A percentile compares a stretch with the other conserved stretches of the same genome.
phyloP scores from a whole-genome alignment of 176 grass and related monocot species.

The Tillandsia leiboldiana region DNA sequence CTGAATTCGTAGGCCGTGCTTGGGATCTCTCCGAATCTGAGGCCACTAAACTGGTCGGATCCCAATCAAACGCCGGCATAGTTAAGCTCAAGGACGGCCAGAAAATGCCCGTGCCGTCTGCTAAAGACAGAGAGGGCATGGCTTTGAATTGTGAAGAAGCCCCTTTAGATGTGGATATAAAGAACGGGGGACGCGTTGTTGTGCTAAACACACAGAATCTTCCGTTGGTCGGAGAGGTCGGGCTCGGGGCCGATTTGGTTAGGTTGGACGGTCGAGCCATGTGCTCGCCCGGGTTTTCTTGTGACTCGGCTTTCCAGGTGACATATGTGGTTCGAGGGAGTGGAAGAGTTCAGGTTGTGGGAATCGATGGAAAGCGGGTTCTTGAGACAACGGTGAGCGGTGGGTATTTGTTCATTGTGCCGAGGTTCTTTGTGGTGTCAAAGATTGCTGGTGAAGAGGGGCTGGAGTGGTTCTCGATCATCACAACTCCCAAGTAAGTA shows the following conservation, averaged over 20 bases:
- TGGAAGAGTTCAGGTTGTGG: constrained; percentile 62
- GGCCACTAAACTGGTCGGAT: constrained; percentile 43
- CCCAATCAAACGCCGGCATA: constrained; percentile 35
- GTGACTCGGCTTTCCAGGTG: constrained; percentile 84
- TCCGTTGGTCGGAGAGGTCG: constrained; percentile 54
- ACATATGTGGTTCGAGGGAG: constrained; percentile 75
- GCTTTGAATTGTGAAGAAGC: constrained; percentile 73
- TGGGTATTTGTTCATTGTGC: constrained; percentile 71
- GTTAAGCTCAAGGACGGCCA: constrained; percentile 33
- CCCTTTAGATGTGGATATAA: constrained; percentile 66
- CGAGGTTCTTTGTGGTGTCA: constrained; percentile 73
- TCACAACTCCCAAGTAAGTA: constrained; percentile 73
- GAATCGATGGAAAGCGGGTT: constrained; percentile 56
- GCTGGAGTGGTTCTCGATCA: constrained; percentile 94
- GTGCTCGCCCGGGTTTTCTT: constrained; percentile 90
- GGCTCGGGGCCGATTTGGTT: constrained; percentile 71
- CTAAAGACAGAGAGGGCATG: constrained; percentile 42
- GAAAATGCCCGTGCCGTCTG: constrained; percentile 28
- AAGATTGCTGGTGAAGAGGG: constrained; percentile 72
- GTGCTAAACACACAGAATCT: constrained; percentile 75
- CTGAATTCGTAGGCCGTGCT: constrained; percentile 61
- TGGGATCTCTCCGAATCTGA: constrained; percentile 53
- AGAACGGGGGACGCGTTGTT: constrained; percentile 57
- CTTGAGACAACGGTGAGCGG: constrained; percentile 43
- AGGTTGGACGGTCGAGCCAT: constrained; percentile 66